Evolutionary conservation across 345 rosid genomes (phyloP), one percentile per base, ranked within the genome.

Genomic region (Populus nigra): DNA sequence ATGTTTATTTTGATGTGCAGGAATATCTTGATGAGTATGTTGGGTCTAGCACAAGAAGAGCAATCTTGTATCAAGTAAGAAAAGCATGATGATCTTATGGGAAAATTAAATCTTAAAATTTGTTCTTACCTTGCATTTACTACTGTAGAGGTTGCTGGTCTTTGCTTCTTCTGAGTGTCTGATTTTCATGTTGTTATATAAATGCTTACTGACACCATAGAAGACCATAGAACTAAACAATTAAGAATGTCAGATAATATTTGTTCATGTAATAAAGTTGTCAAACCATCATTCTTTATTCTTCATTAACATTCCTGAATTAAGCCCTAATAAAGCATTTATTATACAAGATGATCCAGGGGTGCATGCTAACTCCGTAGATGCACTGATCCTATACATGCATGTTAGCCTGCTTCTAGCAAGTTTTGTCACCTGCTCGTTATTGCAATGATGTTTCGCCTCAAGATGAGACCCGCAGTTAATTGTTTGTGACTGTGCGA

Each of bases 21-120:
- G 95, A 89, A 77, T 96, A 88, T 84, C 88, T 96, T 75, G 91
- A 92, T 68, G 99, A 96, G 81, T 65, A 23, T 49, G 78, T 96
- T 41, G 98, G 97, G 33, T 75, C 84, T 22, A 74, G 55, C 77
- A 90, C 91, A 71, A 87, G 99, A 80, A 83, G 97, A 76, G 83
- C 85, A 77, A 81, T 92, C 43, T 84, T 96, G 77, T 91, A 94
- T 86, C 89, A 90, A 84, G 99, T 96, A 80, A 76, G 88, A 72
- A 72, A 35, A 25, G 43, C 77, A 39, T 68, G 62, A 45, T 68
- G 20, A 23, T 68, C 76, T 31, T 69, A 4, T 62, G 10, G 39
- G 31, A 43, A n/a, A 77, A 63, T 31, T 38, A 36, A 71, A 74
- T 31, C 73, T 73, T 38, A 8, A 78, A 61, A 8, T 15, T 31